Base-by-base conservation (phyloP, 2,329 filamentous ascomycete species). In the Fusarium proliferatum region DNA sequence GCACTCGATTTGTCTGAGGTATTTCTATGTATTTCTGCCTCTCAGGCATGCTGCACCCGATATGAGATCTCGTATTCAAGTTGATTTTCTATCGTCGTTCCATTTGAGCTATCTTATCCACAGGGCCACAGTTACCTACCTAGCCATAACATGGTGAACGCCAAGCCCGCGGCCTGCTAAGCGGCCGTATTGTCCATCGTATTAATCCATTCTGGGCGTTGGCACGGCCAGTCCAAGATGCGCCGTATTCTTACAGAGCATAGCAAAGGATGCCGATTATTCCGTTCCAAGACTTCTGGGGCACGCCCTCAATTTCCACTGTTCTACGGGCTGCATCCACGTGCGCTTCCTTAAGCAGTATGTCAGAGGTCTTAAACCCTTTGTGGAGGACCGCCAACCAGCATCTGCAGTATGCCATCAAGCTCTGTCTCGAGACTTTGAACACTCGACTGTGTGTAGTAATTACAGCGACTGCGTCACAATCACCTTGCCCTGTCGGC, bases 271-370 rank as follows among this genome's bases (percentile, higher is more conserved):
- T 78, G 77, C 77, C 77, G 77, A 71, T 64, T 62, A 74, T 76
- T 69, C 77, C 77, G 77, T 78, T 76, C 77, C 76, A 79, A 79
- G 77, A 74, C 74, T 75, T 78, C 62, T 68, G 65, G 53, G 67
- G 49, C 73, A 78, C 71, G 71, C 72, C 76, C 75, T 76, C 76
- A 78, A 77, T 77, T 75, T 77, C 67, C 61, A 75, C 68, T 69
- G 73, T 77, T 73, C 71, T 67, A 75, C 60, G 61, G 64, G 56
- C 63, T 57, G 61, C 59, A 71, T 74, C 67, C 76, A 78, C 73
- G 75, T 78, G 76, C 76, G 36, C 66, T 73, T 55, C 53, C 49
- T 62, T 42, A 46, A 65, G 56, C 53, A 74, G 61, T 62, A 63
- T 62, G 60, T 62, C 72, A 65, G 71, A 77, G 57, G 49, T 52